phyloP scores from a whole-genome alignment of 768 basidiomycete species.

The Boletus edulis region DNA sequence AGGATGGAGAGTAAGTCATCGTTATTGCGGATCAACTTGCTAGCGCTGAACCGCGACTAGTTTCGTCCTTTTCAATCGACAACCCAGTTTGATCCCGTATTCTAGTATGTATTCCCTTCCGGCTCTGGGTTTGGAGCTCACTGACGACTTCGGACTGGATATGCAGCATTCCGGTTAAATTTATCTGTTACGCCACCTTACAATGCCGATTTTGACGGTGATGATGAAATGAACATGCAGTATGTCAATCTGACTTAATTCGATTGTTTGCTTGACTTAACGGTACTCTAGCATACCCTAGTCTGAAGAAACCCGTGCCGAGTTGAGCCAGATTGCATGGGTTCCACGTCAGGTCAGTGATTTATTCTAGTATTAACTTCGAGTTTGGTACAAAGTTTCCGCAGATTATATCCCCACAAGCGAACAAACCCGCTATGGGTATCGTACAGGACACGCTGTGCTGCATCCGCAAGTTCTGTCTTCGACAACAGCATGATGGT shows the following conservation, averaged over 20 bases:
- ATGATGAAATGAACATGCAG: slow-evolving; percentile 99
- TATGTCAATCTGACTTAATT: slow-evolving; percentile 44
- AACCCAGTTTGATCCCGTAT: slow-evolving; percentile 96
- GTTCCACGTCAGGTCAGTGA: slow-evolving; percentile 84
- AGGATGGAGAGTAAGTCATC: slow-evolving; percentile 92
- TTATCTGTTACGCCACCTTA: slow-evolving; percentile 98
- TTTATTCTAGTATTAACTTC: not conserved
- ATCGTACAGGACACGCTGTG: slow-evolving; percentile 99
- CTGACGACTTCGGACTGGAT: slow-evolving; percentile 14
- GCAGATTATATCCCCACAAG: slow-evolving; percentile 98
- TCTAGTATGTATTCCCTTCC: slow-evolving; percentile 63
- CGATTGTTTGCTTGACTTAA: slow-evolving; percentile 5
- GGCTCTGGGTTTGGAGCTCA: not conserved
- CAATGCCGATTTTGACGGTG: slow-evolving; percentile 99
- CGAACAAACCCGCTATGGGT: slow-evolving; percentile 99
- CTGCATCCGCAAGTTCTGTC: slow-evolving; percentile 84
- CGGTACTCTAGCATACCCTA: slow-evolving; percentile 77
- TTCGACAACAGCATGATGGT: too few species aligned
- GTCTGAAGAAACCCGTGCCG: slow-evolving; percentile 96
- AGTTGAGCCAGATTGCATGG: slow-evolving; percentile 98
- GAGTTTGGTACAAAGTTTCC: not conserved
- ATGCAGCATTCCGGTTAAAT: slow-evolving; percentile 89
- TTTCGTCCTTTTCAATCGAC: slow-evolving; percentile 83
- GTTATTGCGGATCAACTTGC: slow-evolving; percentile 34
- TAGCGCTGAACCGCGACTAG: not conserved